These are phyloP conservation scores for Syncephalastrum sp. DNA, from an alignment of 371 early-diverging fungal genomes.

Conservation along the genomic window DNA sequence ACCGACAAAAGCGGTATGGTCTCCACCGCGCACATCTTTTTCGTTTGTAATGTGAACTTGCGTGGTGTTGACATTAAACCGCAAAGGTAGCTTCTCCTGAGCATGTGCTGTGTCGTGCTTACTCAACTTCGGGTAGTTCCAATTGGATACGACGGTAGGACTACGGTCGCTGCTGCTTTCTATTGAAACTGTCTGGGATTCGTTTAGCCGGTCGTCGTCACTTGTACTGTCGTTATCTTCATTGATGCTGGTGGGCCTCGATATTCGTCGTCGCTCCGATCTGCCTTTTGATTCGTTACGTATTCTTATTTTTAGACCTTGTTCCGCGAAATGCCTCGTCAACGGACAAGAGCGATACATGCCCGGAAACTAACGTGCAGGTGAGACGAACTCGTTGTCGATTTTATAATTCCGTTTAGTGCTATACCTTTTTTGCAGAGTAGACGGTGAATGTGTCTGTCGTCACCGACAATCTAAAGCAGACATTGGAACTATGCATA, in stretches of 20 bases:
- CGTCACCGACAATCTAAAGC: conserved; percentile 22
- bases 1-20: too few species aligned
- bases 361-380: conserved; percentile 44
- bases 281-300: conserved; percentile 52
- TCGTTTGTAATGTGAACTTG: too few species aligned
- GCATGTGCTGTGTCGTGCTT: neutral
- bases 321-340: conserved; percentile 62
- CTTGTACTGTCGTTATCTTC: conserved; percentile 11
- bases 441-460: conserved; percentile 51
- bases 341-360: conserved; percentile 61
- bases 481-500: conserved; percentile 18
- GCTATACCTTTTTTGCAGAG: conserved; percentile 34
- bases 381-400: neutral
- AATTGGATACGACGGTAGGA: neutral
- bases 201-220: neutral
- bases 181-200: conserved; percentile 1
- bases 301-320: conserved; percentile 71
- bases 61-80: too few species aligned
- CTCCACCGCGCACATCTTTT: too few species aligned
- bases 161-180: neutral
- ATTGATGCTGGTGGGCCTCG: conserved; percentile 1
- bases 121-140: neutral
- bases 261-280: conserved; percentile 11
- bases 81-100: neutral
- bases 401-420: too few species aligned